These are phyloP conservation scores for Fragilaria crotonensis DNA, from an alignment of 108 stramenopile species.

Conservation along the genomic window DNA sequence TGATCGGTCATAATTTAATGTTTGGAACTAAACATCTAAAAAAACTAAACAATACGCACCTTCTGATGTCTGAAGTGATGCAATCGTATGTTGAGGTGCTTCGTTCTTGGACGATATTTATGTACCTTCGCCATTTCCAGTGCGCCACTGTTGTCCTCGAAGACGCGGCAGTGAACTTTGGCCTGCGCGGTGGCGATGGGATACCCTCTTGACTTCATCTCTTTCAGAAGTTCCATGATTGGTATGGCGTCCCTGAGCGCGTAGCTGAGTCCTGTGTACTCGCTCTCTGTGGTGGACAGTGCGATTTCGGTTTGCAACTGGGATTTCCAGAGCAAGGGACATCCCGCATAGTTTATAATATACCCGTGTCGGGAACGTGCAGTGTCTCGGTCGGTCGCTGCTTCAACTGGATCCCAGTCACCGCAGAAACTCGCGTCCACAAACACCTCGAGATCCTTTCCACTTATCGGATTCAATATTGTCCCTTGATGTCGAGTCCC, in stretches of 20 bases:
- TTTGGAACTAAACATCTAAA: too few species aligned
- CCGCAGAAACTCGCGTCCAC: constrained; percentile 43
- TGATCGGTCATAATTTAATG: too few species aligned
- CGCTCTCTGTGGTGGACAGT: constrained; percentile 20
- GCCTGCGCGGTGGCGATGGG: background rate
- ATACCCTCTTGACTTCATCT: constrained; percentile 3
- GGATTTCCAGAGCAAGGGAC: constrained; percentile 15
- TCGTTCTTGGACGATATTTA: constrained; percentile 19
- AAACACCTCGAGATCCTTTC: background rate
- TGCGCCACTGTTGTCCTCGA: constrained; percentile 35
- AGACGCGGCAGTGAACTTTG: constrained; percentile 16
- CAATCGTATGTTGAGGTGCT: constrained; percentile 17
- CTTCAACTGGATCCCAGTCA: constrained; percentile 15
- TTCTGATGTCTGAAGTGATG: too few species aligned
- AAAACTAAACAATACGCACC: too few species aligned
- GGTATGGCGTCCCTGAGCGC: constrained; percentile 22
- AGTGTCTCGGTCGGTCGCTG: background rate
- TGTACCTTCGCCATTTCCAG: constrained; percentile 8
- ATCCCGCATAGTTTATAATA: constrained; percentile 23
- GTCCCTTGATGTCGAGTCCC: constrained; percentile 12
- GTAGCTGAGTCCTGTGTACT: constrained; percentile 7
- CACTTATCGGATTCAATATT: background rate
- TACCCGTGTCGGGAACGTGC: constrained; percentile 15
- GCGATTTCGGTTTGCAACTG: constrained; percentile 22
- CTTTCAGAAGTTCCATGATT: constrained; percentile 22